phyloP scores from a whole-genome alignment of 768 basidiomycete species.

The Solioccasus polychromus region DNA sequence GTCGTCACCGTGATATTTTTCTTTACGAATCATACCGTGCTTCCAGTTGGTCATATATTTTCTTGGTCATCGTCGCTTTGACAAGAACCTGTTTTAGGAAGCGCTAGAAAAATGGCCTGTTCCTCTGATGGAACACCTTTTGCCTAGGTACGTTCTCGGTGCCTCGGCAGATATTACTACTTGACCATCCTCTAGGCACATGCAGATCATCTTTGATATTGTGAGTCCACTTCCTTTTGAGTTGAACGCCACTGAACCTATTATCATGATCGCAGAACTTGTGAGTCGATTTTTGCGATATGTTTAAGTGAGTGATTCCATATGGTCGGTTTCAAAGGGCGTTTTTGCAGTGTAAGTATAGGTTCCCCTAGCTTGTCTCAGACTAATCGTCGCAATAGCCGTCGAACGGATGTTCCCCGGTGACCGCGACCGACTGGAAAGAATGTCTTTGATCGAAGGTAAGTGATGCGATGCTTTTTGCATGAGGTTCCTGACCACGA shows the following conservation, averaged over 20 bases:
- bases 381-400: conserved; percentile 36
- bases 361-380: neutral
- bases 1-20: conserved; percentile 90
- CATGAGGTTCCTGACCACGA: neutral
- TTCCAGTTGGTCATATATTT: conserved; percentile 56
- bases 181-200: conserved; percentile 46
- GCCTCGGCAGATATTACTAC: neutral
- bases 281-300: conserved; percentile 16
- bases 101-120: conserved; percentile 93
- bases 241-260: conserved; percentile 15
- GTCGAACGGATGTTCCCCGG: conserved; percentile 91
- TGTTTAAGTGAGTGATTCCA: neutral
- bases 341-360: conserved; percentile 64
- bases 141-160: conserved; percentile 58
- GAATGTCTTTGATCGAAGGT: conserved; percentile 95
- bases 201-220: conserved; percentile 92
- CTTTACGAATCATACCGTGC: conserved; percentile 94
- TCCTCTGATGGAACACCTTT: conserved; percentile 75
- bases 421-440: conserved; percentile 71
- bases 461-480: conserved; percentile 2
- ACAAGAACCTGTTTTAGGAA: conserved; percentile 44
- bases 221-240: conserved; percentile 41
- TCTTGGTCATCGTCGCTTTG: neutral
- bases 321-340: conserved; percentile 17
- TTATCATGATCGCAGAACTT: conserved; percentile 32